Evolutionary conservation across 2,329 filamentous ascomycete species (phyloP), one percentile per base, ranked within the genome.

Genomic region (Colletotrichum gigasporum): DNA sequence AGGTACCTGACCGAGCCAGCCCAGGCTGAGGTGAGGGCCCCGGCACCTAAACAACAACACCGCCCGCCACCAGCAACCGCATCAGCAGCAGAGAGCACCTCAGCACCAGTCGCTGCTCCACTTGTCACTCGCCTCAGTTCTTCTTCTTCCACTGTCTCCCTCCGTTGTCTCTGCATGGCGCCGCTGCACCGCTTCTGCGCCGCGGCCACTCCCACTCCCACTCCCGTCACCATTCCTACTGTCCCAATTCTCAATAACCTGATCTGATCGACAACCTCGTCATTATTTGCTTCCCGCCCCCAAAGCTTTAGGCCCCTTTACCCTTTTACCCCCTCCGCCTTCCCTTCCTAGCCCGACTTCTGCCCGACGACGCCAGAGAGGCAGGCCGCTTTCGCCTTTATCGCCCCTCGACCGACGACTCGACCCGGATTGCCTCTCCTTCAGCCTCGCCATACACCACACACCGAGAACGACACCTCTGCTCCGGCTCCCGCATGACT

Each of bases 131-230:
- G 30, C 14, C 20, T 10, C 32, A 22, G 50, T 53, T 20, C 28
- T 14, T n/a, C n/a, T n/a, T n/a, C n/a, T n/a, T n/a, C n/a, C n/a
- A n/a, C n/a, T 44, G 39, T n/a, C 42, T 39, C 44, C 24, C 28
- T 28, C 20, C 30, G 16, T 26, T 35, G 11, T 47, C 30, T 45
- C 28, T 50, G 60, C 30, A 59, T 52, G 55, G 59, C 55, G 61
- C 55, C 60, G 60, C 44, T 58, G 53, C 44, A 42, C 34, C 42
- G 52, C 28, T 57, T n/a, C 44, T 45, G 59, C 59, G 52, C 59
- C 50, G 52, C 34, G 51, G 48, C 51, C 58, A 56, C 42, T 22
- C 12, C 22, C 50, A 53, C 34, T 34, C 32, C 30, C 54, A 32
- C 55, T 18, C 51, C 12, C 18, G 18, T 9, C 12, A 32, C 14